phyloP scores from a whole-genome alignment of 2,329 filamentous ascomycete species.

The Fusarium brevicatenulatum region DNA sequence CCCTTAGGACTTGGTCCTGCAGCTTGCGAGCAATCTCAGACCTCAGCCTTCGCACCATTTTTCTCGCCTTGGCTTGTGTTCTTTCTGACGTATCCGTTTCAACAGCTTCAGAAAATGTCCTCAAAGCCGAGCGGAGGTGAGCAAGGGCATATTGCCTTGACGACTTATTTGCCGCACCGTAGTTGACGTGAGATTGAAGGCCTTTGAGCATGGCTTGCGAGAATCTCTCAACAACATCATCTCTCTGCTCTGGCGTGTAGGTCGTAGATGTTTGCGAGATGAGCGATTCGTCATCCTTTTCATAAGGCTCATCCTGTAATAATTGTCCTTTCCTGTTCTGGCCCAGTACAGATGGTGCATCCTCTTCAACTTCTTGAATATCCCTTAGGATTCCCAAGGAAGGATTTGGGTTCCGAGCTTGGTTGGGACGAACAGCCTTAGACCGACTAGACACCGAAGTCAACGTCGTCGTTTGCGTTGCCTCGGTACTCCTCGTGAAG shows the following conservation, averaged over 20 bases:
- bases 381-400: not conserved
- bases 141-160: not conserved
- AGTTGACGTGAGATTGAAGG: not conserved
- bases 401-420: not conserved
- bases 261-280: not conserved
- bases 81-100: not conserved
- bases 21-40: not conserved
- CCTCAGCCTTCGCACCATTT: not conserved
- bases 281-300: not conserved
- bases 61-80: not conserved
- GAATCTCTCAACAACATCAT: not conserved
- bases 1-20: not conserved
- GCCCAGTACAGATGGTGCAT: not conserved
- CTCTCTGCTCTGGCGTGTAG: not conserved
- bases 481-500: not conserved
- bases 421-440: not conserved
- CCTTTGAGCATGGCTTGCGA: not conserved
- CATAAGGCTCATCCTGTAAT: accelerated
- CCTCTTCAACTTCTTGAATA: not conserved
- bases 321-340: not conserved
- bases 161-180: not conserved
- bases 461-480: not conserved
- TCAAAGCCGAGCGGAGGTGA: not conserved
- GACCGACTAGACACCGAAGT: not conserved
- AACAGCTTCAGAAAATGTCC: not conserved